Evolutionary conservation across 306 rosid genomes (phyloP).

Genomic region (Corylus americana): DNA sequence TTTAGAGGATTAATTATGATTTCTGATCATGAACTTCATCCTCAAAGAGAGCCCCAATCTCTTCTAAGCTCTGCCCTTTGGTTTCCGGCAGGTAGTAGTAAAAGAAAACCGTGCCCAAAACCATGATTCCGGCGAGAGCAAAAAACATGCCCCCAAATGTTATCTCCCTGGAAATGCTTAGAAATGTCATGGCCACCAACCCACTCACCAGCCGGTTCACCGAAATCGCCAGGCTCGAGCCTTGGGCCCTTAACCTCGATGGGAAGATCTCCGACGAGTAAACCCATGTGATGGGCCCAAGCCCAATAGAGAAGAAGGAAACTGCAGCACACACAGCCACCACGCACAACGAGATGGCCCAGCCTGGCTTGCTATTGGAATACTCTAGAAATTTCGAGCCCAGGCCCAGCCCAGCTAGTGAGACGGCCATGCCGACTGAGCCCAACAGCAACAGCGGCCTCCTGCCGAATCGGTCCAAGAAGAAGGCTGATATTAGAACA

Average conservation of each 20-base stretch:
- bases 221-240: constrained; percentile 70
- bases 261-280: constrained; percentile 80
- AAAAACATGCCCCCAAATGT: constrained; percentile 63
- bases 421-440: constrained; percentile 59
- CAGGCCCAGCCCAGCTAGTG: constrained; percentile 56
- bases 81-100: constrained; percentile 62
- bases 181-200: constrained; percentile 67
- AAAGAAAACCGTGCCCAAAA: constrained; percentile 46
- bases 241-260: constrained; percentile 63
- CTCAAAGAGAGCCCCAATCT: constrained; percentile 64
- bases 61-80: constrained; percentile 78
- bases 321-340: constrained; percentile 59
- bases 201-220: constrained; percentile 77
- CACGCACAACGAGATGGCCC: constrained; percentile 59
- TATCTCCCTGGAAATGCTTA: constrained; percentile 53
- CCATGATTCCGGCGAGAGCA: constrained; percentile 57
- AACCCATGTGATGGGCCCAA: constrained; percentile 84
- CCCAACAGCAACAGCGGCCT: constrained; percentile 70
- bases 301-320: constrained; percentile 77
- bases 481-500: constrained; percentile 57
- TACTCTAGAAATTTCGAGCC: constrained; percentile 49
- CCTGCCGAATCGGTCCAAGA: constrained; percentile 65
- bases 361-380: constrained; percentile 36
- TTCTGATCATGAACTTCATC: constrained; percentile 34
- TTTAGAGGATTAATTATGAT: neutral